These are phyloP conservation scores for Davidsoniella neocaledoniae DNA, from an alignment of 2,329 filamentous ascomycete species.

Conservation along the genomic window DNA sequence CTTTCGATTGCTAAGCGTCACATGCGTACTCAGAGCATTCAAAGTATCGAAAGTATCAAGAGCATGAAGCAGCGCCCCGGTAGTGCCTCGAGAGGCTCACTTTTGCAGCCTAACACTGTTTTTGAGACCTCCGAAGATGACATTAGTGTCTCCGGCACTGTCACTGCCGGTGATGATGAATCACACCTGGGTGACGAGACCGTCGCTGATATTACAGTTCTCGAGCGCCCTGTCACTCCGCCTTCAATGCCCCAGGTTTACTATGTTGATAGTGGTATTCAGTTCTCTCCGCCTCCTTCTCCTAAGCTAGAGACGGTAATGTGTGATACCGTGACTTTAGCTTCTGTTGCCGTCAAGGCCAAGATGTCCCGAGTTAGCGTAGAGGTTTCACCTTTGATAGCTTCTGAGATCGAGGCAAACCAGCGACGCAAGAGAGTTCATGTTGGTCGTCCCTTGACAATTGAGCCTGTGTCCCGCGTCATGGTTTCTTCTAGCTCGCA, in stretches of 20 bases:
- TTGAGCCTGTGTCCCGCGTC: constrained; percentile 25
- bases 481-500: constrained; percentile 53
- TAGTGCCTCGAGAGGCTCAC: constrained; percentile 35
- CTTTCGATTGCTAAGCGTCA: constrained; percentile 28
- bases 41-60: constrained; percentile 26
- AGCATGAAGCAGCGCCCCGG: constrained; percentile 27
- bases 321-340: not conserved
- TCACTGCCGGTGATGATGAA: constrained; percentile 6
- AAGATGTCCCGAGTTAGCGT: constrained; percentile 7
- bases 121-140: constrained; percentile 38
- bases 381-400: constrained; percentile 22
- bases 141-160: constrained; percentile 19
- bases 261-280: constrained; percentile 63
- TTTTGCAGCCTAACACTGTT: constrained; percentile 36
- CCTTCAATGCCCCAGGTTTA: constrained; percentile 21
- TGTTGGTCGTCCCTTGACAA: constrained; percentile 30
- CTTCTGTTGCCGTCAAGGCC: constrained; percentile 5
- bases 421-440: constrained; percentile 55
- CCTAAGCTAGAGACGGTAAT: constrained; percentile 30
- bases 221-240: constrained; percentile 14
- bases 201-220: constrained; percentile 6
- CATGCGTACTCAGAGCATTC: constrained; percentile 38
- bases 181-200: not conserved
- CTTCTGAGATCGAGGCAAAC: constrained; percentile 53
- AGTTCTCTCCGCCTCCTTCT: constrained; percentile 70